Evolutionary conservation across 2,329 filamentous ascomycete genomes (phyloP), one percentile per base, ranked within the genome.

Genomic region (Colletotrichum limetticola): DNA sequence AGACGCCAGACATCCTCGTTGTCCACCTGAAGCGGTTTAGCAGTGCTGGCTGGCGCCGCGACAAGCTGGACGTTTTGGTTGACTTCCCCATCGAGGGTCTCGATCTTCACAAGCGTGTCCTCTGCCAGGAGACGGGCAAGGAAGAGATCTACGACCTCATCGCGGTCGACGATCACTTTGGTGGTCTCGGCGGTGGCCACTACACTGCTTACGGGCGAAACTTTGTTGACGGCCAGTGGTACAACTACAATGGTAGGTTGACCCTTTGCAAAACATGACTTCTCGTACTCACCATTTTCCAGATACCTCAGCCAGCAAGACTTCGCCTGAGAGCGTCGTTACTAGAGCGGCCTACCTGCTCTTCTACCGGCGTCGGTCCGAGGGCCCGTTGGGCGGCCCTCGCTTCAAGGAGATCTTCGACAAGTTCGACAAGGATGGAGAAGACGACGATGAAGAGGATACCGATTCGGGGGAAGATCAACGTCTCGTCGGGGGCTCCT

Each of bases 21-120:
- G 93, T 98, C 74, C 97, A 99, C 80, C 88, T 99, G 62, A 99
- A 99, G 86, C 91, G 97, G 7, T 99, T 99, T 82, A 97, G 95
- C 80, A 95, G 93, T 28, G 93, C 92, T 76, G 91, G 94, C 19
- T 92, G 88, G 74, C 92, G 95, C 76, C 88, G 95, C 68, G 95
- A 98, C 82, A 99, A 99, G 86, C 88, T 99, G 59, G 95, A 98
- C 78, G 92, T 95, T 8, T 84, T 94, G 11, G 95, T 99, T 26
- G 94, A 98, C 78, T 99, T 98, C 80, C 97, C 97, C 0, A 90
- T 97, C 8, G 93, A 97, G 78, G 93, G 93, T 2, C 87, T 99
- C 5, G 95, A 99, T 80, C 88, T 99, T 75, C 93, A 90, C 3
- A 88, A 90, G 32, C 91, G 95, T 66, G 94, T 98, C 9, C 91